Conservation (phyloP, 345 rosid genomes). For the Stellera chamaejasme region DNA sequence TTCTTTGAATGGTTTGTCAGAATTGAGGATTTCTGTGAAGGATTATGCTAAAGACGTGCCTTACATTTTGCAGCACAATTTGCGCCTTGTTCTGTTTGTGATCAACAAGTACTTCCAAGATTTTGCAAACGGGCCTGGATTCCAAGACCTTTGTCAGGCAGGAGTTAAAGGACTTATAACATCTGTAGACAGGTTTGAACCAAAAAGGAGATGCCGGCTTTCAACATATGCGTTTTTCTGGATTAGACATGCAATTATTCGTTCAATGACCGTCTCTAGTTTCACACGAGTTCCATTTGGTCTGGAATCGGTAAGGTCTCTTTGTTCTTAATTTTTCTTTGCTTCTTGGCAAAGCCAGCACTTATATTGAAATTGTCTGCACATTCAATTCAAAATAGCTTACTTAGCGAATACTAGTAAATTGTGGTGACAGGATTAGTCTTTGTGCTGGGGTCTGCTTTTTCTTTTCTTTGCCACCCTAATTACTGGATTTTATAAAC, state of each 20-base stretch:
- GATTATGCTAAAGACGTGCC: neutral
- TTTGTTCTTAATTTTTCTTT: slow-evolving; percentile 6
- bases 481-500: neutral
- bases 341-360: neutral
- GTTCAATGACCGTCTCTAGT: slow-evolving; percentile 86
- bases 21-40: slow-evolving; percentile 2
- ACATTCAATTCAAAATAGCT: too few relatives aligned
- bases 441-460: too few relatives aligned
- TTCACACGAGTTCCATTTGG: slow-evolving; percentile 83
- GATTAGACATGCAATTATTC: slow-evolving; percentile 87
- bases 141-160: slow-evolving; percentile 96
- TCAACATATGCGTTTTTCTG: slow-evolving; percentile 89
- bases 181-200: slow-evolving; percentile 93
- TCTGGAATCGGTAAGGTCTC: slow-evolving; percentile 68
- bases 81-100: slow-evolving; percentile 78
- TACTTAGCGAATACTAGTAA: too few relatives aligned
- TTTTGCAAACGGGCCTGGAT: slow-evolving; percentile 61
- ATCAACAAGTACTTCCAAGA: slow-evolving; percentile 89
- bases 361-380: too few relatives aligned
- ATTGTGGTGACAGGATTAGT: too few relatives aligned
- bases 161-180: slow-evolving; percentile 86
- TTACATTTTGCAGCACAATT: slow-evolving; percentile 75
- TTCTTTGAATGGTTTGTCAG: neutral
- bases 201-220: slow-evolving; percentile 59
- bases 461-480: too few relatives aligned